Conservation (phyloP, 306 rosid genomes). For the Cucumis cinereus region DNA sequence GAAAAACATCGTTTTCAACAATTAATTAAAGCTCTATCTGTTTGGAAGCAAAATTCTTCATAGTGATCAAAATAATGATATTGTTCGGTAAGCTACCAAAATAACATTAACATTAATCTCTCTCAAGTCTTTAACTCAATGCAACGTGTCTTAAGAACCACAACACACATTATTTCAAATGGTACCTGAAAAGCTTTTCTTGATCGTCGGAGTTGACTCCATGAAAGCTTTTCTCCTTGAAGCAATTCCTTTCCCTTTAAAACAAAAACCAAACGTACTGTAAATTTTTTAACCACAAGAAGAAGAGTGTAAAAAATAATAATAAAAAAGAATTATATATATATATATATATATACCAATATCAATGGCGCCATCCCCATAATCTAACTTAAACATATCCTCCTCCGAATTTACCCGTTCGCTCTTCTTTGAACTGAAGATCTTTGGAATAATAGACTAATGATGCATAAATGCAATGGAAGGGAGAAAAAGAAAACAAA, state of each 20-base stretch:
- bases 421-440: slow-evolving; percentile 49
- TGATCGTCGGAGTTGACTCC: slow-evolving; percentile 27
- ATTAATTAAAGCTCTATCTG: neutral
- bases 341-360: slow-evolving; percentile 23
- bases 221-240: slow-evolving; percentile 40
- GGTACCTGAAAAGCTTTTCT: slow-evolving; percentile 49
- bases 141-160: neutral
- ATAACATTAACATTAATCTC: slow-evolving; percentile 13
- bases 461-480: neutral
- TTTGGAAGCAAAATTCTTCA: slow-evolving; percentile 4
- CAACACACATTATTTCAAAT: neutral
- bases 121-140: neutral
- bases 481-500: no score
- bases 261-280: slow-evolving; percentile 7
- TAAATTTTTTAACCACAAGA: no score
- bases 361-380: slow-evolving; percentile 26
- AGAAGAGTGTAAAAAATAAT: neutral
- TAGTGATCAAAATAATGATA: slow-evolving; percentile 11
- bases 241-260: slow-evolving; percentile 38
- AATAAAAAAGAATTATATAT: no score
- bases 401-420: slow-evolving; percentile 42
- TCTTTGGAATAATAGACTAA: slow-evolving; percentile 66
- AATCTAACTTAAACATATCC: slow-evolving; percentile 25
- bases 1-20: neutral
- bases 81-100: slow-evolving; percentile 66